Evolutionary conservation across 768 basidiomycete species (phyloP), one percentile per base, ranked within the genome.

Genomic region (Leucocoprinus leucothites): DNA sequence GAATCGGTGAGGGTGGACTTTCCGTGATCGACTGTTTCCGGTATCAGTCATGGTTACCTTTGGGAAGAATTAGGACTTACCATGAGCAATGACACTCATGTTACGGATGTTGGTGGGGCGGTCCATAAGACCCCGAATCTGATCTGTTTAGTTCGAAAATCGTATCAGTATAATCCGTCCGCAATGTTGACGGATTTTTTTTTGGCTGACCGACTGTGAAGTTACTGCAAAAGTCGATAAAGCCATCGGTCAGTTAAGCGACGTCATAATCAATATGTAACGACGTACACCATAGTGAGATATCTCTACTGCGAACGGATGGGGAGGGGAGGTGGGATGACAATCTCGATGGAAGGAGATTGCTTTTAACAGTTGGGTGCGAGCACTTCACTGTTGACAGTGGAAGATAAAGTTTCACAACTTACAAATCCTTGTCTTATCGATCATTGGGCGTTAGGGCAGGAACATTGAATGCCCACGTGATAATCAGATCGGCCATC

Each of bases 1-100:
- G 96, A 98, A 74, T 99, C 97, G 63, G 97, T 98, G 64, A 99
- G 86, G 65, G 97, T 99, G 54, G 97, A 99, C 77, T 99, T 99
- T 78, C 97, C 97, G 79, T 99, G 97, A 76, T 99, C 97, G 84
- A 99, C 97, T 93, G 67, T 9, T 58, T 45, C 35, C 38, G 60
- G 46, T 60, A 53, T 64, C 40, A 35, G 28, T 36, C 18, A 38
- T 13, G 48, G 44, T 47, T 57, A 41, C 43, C 56, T 58, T 49
- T 34, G 51, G 28, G 46, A 52, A 53, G 34, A n/a, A 44, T 49
- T 35, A 35, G 19, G 18, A 74, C 85, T 66, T 53, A 89, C 91
- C 91, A 74, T 93, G 90, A 65, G 91, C 91, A 68, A 91, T 91
- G 67, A 91, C 90, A 83, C 86, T 89, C 91, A 93, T 93, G 80